Conservation (phyloP, 2,329 filamentous ascomycete species). For the Emmonsia crescens region DNA sequence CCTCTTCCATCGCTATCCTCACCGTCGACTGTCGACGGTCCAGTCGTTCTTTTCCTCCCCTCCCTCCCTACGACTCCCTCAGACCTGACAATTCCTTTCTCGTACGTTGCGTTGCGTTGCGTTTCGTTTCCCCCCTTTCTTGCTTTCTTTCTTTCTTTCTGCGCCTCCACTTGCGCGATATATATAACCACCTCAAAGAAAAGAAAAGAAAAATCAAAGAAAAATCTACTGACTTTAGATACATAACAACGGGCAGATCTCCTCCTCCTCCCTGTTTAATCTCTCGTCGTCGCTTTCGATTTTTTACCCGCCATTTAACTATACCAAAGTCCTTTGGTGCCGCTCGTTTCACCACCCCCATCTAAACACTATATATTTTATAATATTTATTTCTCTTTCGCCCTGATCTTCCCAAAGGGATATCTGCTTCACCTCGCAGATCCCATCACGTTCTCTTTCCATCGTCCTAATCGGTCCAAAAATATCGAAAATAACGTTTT, state of each 20-base stretch:
- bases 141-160: too few relatives aligned
- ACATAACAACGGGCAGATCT: not conserved
- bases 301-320: not conserved
- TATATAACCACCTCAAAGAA: not conserved
- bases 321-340: not conserved
- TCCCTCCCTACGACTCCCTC: constrained; percentile 9
- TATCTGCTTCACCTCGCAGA: not conserved
- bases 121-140: not conserved
- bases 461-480: not conserved
- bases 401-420: not conserved
- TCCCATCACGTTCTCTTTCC: constrained; percentile 1
- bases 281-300: not conserved
- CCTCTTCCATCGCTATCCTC: constrained; percentile 2
- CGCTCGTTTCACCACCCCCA: not conserved
- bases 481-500: not conserved
- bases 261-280: not conserved
- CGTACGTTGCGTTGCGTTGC: constrained; percentile 6
- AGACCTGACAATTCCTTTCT: constrained; percentile 1
- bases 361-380: too few relatives aligned
- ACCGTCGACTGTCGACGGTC: constrained; percentile 1
- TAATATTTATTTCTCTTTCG: not conserved
- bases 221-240: not conserved
- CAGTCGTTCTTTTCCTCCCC: constrained; percentile 7
- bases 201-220: too few relatives aligned
- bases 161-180: constrained; percentile 1